Percentiles rank a stretch among this genome's conserved stretches.
phyloP scores from a whole-genome alignment of 257 asterid species.

The Cinchona pubescens region DNA sequence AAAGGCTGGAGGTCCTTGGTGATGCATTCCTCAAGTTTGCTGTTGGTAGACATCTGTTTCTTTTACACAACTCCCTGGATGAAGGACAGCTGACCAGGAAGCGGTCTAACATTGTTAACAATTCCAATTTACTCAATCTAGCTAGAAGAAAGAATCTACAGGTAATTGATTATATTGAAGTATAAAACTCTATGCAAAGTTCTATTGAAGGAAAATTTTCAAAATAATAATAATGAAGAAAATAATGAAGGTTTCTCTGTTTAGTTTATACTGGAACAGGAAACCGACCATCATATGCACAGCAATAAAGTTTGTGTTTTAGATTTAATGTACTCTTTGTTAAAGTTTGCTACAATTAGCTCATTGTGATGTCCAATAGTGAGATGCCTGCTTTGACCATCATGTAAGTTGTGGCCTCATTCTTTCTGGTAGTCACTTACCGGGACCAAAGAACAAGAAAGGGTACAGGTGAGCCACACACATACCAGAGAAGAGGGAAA shows the following conservation, averaged over 20 bases:
- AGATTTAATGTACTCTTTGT: background rate
- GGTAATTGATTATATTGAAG: conserved; percentile 45
- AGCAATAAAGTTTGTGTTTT: background rate
- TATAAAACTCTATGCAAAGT: background rate
- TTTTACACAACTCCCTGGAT: conserved; percentile 61
- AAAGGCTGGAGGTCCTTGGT: conserved; percentile 98
- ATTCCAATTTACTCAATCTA: conserved; percentile 62
- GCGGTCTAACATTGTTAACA: conserved; percentile 83
- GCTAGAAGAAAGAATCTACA: conserved; percentile 65
- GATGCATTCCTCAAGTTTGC: conserved; percentile 97
- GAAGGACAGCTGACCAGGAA: conserved; percentile 93
- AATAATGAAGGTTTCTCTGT: background rate
- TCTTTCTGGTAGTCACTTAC: background rate
- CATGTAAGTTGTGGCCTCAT: background rate
- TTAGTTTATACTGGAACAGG: background rate
- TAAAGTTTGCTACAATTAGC: background rate
- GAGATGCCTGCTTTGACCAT: background rate
- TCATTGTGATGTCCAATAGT: background rate
- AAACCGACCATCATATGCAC: background rate
- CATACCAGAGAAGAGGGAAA: background rate
- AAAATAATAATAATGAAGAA: background rate
- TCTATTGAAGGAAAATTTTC: background rate
- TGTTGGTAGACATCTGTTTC: conserved; percentile 85
- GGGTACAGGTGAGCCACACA: background rate
- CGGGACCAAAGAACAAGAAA: background rate